Conservation (phyloP, 192 early-diverging fungal genomes). For the Backusella morwellensis region DNA sequence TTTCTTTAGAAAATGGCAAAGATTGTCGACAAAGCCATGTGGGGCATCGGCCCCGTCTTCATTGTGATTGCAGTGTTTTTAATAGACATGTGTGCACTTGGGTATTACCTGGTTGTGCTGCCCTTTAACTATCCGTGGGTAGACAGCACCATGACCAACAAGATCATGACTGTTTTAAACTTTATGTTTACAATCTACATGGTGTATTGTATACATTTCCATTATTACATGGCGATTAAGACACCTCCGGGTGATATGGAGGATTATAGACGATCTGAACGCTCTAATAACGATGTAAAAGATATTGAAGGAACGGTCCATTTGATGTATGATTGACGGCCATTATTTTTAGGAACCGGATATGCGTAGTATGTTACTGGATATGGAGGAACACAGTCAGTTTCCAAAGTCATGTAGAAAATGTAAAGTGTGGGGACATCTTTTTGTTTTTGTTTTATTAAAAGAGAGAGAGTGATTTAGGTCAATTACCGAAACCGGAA, state of each 20-base stretch:
- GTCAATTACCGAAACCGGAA: constrained; percentile 71
- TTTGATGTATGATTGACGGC: background rate
- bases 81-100: constrained; percentile 39
- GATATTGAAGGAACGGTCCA: background rate
- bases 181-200: constrained; percentile 44
- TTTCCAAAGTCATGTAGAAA: constrained; percentile 38
- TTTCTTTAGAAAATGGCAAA: constrained; percentile 20
- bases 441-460: background rate
- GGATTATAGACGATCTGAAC: background rate
- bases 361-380: constrained; percentile 41
- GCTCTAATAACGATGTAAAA: background rate
- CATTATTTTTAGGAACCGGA: constrained; percentile 27
- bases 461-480: constrained; percentile 19
- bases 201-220: constrained; percentile 50
- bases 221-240: constrained; percentile 56
- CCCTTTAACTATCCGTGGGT: constrained; percentile 47
- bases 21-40: constrained; percentile 42
- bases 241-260: constrained; percentile 46
- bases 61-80: constrained; percentile 47
- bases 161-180: constrained; percentile 36
- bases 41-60: constrained; percentile 48
- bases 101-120: constrained; percentile 46
- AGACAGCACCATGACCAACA: constrained; percentile 20
- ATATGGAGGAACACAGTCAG: constrained; percentile 47
- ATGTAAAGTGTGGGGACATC: constrained; percentile 14